These are phyloP conservation scores for Geoglossum cookeanum DNA, from an alignment of 2,329 filamentous ascomycete genomes.

Conservation along the genomic window DNA sequence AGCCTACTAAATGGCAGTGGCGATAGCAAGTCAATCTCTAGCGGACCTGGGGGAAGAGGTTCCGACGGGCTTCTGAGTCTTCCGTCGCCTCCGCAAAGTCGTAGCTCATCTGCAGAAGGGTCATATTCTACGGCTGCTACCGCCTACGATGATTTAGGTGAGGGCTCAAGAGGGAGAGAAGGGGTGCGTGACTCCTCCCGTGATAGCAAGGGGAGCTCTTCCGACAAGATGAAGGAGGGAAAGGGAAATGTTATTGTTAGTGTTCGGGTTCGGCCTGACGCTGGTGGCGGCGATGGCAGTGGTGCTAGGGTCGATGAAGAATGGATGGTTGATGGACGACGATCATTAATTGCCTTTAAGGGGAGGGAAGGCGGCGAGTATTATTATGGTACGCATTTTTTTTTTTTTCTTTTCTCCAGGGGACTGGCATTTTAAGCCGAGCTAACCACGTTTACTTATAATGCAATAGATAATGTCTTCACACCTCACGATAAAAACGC, in stretches of 20 bases:
- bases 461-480: conserved; percentile 76
- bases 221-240: conserved; percentile 37
- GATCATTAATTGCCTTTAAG: conserved; percentile 61
- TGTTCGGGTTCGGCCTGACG: conserved; percentile 78
- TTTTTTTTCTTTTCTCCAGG: conserved; percentile 13
- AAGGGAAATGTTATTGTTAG: conserved; percentile 96
- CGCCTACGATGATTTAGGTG: conserved; percentile 58
- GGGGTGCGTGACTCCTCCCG: conserved; percentile 27
- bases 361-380: conserved; percentile 89
- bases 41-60: conserved; percentile 40
- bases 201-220: conserved; percentile 21
- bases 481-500: conserved; percentile 84
- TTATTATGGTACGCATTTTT: conserved; percentile 48
- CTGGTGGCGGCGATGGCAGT: conserved; percentile 32
- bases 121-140: conserved; percentile 84
- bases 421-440: not conserved
- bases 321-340: conserved; percentile 79
- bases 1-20: conserved; percentile 64
- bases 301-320: conserved; percentile 51
- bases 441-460: not conserved
- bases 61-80: conserved; percentile 60
- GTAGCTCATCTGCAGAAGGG: conserved; percentile 79
- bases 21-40: conserved; percentile 54
- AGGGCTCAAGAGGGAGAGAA: conserved; percentile 4
- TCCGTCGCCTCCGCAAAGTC: conserved; percentile 68